Conservation (phyloP, 371 early-diverging fungal species). For the Mucor mucedo region DNA sequence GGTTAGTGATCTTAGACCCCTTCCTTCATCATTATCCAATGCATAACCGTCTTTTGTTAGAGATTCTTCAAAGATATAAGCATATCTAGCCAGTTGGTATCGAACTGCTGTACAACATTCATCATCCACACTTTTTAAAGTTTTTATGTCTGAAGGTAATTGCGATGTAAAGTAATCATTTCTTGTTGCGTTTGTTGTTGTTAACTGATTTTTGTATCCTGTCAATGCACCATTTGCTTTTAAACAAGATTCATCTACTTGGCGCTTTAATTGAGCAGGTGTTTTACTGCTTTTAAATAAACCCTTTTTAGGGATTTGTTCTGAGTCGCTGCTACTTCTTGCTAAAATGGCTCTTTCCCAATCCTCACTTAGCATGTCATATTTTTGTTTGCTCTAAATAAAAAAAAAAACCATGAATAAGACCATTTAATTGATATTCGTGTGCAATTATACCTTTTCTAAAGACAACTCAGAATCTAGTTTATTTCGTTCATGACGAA, state of each 20-base stretch:
- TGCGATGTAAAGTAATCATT: constrained; percentile 65
- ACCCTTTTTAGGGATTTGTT: constrained; percentile 48
- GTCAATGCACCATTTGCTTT: constrained; percentile 71
- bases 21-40: constrained; percentile 44
- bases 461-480: constrained; percentile 69
- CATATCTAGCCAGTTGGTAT: constrained; percentile 73
- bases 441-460: constrained; percentile 65
- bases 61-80: constrained; percentile 56
- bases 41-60: constrained; percentile 35
- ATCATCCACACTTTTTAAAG: constrained; percentile 72
- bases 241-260: constrained; percentile 71
- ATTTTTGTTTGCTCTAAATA: constrained; percentile 64
- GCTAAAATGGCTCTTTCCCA: constrained; percentile 76
- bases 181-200: constrained; percentile 61
- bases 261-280: constrained; percentile 62
- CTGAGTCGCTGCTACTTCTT: constrained; percentile 54
- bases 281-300: constrained; percentile 60
- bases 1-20: constrained; percentile 56
- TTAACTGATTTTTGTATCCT: constrained; percentile 69
- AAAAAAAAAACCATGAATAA: background rate
- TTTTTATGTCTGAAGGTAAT: constrained; percentile 52
- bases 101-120: constrained; percentile 72
- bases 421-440: background rate
- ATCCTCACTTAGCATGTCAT: constrained; percentile 72
- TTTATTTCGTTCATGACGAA: constrained; percentile 65